Percentiles rank a stretch among this genome's conserved stretches.
Conservation (phyloP, 805 yeast species). For the Candida mattraensis region DNA sequence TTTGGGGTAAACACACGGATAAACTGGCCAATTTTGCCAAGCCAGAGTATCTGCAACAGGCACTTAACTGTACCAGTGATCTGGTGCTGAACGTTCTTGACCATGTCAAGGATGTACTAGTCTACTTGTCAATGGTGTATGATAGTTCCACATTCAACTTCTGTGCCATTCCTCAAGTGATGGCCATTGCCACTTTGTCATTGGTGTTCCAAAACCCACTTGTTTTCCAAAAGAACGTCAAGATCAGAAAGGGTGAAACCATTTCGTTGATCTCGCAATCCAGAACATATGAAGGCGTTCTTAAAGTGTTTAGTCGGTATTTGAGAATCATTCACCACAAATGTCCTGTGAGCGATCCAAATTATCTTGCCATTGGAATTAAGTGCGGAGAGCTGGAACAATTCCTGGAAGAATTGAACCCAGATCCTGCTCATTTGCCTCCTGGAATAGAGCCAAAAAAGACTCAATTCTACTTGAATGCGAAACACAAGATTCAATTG, state of each 20-base stretch:
- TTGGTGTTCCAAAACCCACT: slow-evolving; percentile 77
- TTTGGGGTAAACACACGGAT: slow-evolving; percentile 82
- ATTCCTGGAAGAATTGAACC: slow-evolving; percentile 76
- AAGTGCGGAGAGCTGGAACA: slow-evolving; percentile 88
- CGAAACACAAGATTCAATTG: slow-evolving; percentile 41
- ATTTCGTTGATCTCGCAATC: slow-evolving; percentile 71
- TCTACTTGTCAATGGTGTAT: slow-evolving; percentile 69
- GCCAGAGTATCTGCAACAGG: slow-evolving; percentile 49
- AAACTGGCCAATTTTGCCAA: slow-evolving; percentile 58
- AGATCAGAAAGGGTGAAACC: slow-evolving; percentile 88
- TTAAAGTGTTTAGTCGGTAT: slow-evolving; percentile 73
- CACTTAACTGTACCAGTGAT: slow-evolving; percentile 76
- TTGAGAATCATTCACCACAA: slow-evolving; percentile 74
- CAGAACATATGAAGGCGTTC: slow-evolving; percentile 73
- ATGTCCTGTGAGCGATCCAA: slow-evolving; percentile 80
- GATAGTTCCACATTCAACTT: slow-evolving; percentile 86
- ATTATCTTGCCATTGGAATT: slow-evolving; percentile 79
- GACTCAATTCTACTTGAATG: slow-evolving; percentile 49
- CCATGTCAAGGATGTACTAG: slow-evolving; percentile 75
- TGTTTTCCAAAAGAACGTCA: slow-evolving; percentile 71
- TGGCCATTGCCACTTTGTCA: slow-evolving; percentile 96
- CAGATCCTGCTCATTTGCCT: slow-evolving; percentile 54
- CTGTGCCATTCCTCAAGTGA: slow-evolving; percentile 97
- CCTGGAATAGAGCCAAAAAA: slow-evolving; percentile 45
- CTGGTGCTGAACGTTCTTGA: slow-evolving; percentile 74